Conservation (phyloP, 352 stramenopile species). For the Pythium brassicae region DNA sequence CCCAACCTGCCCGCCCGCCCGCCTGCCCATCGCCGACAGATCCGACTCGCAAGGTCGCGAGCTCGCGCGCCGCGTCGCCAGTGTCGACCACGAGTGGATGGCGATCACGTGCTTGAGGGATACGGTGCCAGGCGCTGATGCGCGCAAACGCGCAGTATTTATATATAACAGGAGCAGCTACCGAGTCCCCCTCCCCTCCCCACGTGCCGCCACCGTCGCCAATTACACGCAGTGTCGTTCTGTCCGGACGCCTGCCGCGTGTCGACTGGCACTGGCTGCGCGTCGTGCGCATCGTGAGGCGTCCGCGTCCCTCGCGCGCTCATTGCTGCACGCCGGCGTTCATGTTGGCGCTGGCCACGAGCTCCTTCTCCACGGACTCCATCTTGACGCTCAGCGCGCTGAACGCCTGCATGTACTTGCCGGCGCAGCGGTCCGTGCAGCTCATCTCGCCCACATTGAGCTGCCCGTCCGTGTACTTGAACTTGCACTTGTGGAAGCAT, state of each 20-base stretch:
- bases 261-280: too few relatives aligned
- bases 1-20: too few relatives aligned
- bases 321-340: slow-evolving; percentile 37
- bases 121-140: too few relatives aligned
- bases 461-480: slow-evolving; percentile 95
- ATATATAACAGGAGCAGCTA: slow-evolving; percentile 27
- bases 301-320: not conserved
- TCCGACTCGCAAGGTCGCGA: not conserved
- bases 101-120: too few relatives aligned
- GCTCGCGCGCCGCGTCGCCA: not conserved
- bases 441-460: slow-evolving; percentile 97
- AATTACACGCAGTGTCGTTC: too few relatives aligned
- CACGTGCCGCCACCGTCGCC: not conserved
- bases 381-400: slow-evolving; percentile 93
- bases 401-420: slow-evolving; percentile 98
- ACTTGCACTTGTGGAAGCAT: slow-evolving; percentile 94
- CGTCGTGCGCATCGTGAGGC: too few relatives aligned
- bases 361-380: slow-evolving; percentile 93
- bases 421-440: slow-evolving; percentile 96
- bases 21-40: too few relatives aligned
- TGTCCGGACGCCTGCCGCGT: too few relatives aligned
- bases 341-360: slow-evolving; percentile 67
- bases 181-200: not conserved
- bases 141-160: slow-evolving; percentile 42
- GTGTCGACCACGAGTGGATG: too few relatives aligned